These are phyloP conservation scores for Naganishia vaughanmartiniae DNA, from an alignment of 768 basidiomycete genomes.

Conservation along the genomic window DNA sequence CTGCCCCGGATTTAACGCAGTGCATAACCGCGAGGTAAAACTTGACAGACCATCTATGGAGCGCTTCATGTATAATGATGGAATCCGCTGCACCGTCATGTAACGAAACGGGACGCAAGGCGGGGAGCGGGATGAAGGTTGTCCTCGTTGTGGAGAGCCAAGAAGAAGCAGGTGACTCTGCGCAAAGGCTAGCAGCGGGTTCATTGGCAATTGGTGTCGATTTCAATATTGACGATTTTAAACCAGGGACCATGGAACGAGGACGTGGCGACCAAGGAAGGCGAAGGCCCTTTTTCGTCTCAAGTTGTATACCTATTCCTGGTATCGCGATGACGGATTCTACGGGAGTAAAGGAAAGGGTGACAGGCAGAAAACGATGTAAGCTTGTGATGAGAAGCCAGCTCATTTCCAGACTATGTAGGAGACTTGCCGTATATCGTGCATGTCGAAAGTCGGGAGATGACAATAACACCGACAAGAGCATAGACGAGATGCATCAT, in stretches of 20 bases:
- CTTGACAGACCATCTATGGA: slow-evolving; percentile 38
- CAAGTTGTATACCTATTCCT: slow-evolving; percentile 39
- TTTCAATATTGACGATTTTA: not conserved
- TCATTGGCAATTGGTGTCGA: not conserved
- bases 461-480: not conserved
- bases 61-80: slow-evolving; percentile 42
- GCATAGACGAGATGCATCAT: not conserved
- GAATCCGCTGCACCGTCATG: slow-evolving; percentile 18
- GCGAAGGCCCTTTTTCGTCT: slow-evolving; percentile 38
- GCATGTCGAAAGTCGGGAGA: not conserved
- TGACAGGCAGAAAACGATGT: no score
- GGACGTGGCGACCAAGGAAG: slow-evolving; percentile 22
- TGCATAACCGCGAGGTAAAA: slow-evolving; percentile 41
- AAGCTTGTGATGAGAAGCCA: no score
- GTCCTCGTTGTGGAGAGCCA: slow-evolving; percentile 31
- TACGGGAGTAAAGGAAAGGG: slow-evolving; percentile 13
- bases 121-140: slow-evolving; percentile 40
- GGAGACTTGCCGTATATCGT: slow-evolving; percentile 19
- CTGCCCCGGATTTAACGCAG: not conserved
- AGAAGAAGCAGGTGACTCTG: no score
- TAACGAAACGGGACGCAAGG: slow-evolving; percentile 31
- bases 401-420: not conserved
- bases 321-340: slow-evolving; percentile 43
- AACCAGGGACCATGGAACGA: not conserved
- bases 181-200: not conserved